phyloP scores from a whole-genome alignment of 805 yeast species.

The Saccharomyces paradoxus region DNA sequence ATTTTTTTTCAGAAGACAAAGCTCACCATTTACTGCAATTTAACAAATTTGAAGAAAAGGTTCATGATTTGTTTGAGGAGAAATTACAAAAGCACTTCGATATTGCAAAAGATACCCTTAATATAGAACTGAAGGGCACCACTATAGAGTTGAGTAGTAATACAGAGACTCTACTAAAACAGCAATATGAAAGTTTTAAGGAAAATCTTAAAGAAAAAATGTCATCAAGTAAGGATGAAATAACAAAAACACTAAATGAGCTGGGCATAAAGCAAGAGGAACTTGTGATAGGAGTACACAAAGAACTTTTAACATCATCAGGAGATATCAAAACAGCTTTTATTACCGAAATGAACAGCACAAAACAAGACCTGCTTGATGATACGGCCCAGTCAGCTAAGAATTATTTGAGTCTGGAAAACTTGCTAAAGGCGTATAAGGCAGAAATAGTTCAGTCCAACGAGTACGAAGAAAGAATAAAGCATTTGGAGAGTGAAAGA shows the following conservation, averaged over 20 bases:
- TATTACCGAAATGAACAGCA: background rate
- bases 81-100: background rate
- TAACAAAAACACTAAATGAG: background rate
- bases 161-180: background rate
- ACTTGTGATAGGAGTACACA: background rate
- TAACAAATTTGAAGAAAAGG: constrained; percentile 1
- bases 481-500: constrained; percentile 14
- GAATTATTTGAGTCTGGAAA: background rate
- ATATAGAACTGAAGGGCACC: background rate
- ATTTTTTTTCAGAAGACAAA: background rate
- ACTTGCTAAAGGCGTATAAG: constrained; percentile 5
- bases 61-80: constrained; percentile 3
- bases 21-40: background rate
- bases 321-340: background rate
- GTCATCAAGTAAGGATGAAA: background rate
- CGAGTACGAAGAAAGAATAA: constrained; percentile 14
- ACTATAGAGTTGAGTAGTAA: background rate
- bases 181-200: background rate
- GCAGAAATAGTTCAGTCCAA: constrained; percentile 6
- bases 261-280: background rate
- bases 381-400: background rate
- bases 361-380: constrained; percentile 1
- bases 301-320: background rate
- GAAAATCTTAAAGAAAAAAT: background rate
- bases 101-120: constrained; percentile 1